These are phyloP conservation scores for Tricholoma sp. DNA, from an alignment of 768 basidiomycete species.

Conservation along the genomic window DNA sequence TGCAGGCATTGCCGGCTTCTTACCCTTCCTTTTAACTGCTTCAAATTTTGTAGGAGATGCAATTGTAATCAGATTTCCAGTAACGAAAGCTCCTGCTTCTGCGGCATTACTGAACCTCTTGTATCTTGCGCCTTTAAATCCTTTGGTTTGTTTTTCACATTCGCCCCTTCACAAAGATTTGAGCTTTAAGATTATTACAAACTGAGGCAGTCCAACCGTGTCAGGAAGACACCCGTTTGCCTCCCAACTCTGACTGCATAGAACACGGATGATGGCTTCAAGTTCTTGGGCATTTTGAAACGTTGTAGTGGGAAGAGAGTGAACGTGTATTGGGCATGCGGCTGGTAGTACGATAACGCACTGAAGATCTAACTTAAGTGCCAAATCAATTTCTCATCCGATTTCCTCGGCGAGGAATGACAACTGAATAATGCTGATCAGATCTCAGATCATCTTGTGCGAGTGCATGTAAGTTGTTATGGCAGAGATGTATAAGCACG, in stretches of 20 bases:
- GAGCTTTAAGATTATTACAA: slow-evolving; percentile 4
- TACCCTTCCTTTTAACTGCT: slow-evolving; percentile 21
- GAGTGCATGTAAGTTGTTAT: slow-evolving; percentile 21
- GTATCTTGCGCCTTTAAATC: slow-evolving; percentile 54
- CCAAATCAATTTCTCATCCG: too few relatives aligned
- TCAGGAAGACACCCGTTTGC: slow-evolving; percentile 57
- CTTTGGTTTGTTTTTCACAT: slow-evolving; percentile 62
- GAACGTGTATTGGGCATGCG: background rate
- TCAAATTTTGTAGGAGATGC: background rate
- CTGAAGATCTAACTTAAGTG: background rate
- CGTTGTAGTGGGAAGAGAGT: background rate
- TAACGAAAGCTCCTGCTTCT: slow-evolving; percentile 58
- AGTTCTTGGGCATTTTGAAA: slow-evolving; percentile 17
- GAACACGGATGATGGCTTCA: slow-evolving; percentile 42
- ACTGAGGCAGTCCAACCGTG: slow-evolving; percentile 46
- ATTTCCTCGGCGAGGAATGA: too few relatives aligned
- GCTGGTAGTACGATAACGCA: background rate
- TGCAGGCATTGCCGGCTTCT: slow-evolving; percentile 24
- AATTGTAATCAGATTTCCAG: slow-evolving; percentile 7
- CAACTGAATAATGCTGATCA: too few relatives aligned
- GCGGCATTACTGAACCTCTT: slow-evolving; percentile 58
- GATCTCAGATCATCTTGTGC: slow-evolving; percentile 31
- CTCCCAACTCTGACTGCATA: slow-evolving; percentile 74
- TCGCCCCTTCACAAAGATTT: slow-evolving; percentile 50
- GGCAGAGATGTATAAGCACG: background rate